Conservation (phyloP, 257 asterid genomes). For the Sherardia arvensis region DNA sequence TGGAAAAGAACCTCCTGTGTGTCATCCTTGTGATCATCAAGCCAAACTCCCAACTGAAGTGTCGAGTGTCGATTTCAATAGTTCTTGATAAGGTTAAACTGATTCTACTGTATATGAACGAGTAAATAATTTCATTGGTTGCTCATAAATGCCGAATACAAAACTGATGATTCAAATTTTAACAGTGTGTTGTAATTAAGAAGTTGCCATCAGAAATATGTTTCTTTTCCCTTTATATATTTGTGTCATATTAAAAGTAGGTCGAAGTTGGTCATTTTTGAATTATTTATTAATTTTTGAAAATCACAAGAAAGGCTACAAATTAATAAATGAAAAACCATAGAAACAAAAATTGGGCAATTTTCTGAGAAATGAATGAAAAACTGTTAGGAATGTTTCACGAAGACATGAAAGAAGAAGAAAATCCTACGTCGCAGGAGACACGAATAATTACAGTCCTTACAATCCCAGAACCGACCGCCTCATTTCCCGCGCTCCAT, state of each 20-base stretch:
- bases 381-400: not conserved
- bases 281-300: no score
- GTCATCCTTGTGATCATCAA: slow-evolving; percentile 34
- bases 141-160: not conserved
- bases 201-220: not conserved
- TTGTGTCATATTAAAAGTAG: not conserved
- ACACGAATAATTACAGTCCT: slow-evolving; percentile 7
- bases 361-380: not conserved
- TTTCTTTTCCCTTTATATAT: not conserved
- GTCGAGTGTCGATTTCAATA: not conserved
- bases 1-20: slow-evolving; percentile 37
- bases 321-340: not conserved
- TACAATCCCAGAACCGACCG: slow-evolving; percentile 10
- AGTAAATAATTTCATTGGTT: not conserved
- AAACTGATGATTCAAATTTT: not conserved
- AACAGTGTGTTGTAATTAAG: not conserved
- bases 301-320: not conserved
- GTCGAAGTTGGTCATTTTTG: not conserved
- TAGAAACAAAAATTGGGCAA: not conserved
- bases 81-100: not conserved
- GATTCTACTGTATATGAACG: not conserved
- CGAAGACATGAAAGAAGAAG: not conserved
- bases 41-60: not conserved
- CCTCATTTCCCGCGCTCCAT: slow-evolving; percentile 18
- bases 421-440: not conserved